Evolutionary conservation across 176 grass and related monocot species (phyloP).

Genomic region (Carex littledalei): DNA sequence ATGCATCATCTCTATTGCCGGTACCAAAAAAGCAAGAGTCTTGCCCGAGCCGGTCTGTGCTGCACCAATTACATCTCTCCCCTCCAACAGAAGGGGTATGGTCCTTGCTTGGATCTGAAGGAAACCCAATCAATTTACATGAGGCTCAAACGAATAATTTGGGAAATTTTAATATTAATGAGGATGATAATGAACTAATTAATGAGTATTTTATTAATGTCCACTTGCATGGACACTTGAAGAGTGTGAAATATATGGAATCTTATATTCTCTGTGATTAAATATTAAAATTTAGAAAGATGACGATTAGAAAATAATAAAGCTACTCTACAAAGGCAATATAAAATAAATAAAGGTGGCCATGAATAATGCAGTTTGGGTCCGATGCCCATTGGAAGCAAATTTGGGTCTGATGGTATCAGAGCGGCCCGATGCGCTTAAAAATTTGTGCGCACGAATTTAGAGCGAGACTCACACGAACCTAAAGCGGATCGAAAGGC

Average conservation of each 20-base stretch:
- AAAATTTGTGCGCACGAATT: too few relatives aligned
- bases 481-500: too few relatives aligned
- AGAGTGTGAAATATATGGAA: not conserved
- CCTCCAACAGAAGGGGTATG: conserved; percentile 35
- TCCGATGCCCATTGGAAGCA: too few relatives aligned
- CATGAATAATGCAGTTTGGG: not conserved
- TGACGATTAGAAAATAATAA: not conserved
- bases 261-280: not conserved
- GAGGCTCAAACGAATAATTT: not conserved
- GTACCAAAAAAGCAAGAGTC: conserved; percentile 44
- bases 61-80: conserved; percentile 38
- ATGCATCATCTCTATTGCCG: conserved; percentile 31
- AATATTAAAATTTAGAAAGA: not conserved
- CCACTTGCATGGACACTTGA: not conserved
- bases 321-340: not conserved
- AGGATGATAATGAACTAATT: not conserved
- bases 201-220: not conserved
- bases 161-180: not conserved
- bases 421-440: too few relatives aligned
- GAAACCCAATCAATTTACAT: not conserved
- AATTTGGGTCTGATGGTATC: too few relatives aligned
- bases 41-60: conserved; percentile 38
- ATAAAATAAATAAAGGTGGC: not conserved
- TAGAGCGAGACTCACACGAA: too few relatives aligned
- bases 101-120: conserved; percentile 37